Evolutionary conservation across 2,329 filamentous ascomycete genomes (phyloP), one percentile per base, ranked within the genome.

Genomic region (Verticillium albo-atrum): DNA sequence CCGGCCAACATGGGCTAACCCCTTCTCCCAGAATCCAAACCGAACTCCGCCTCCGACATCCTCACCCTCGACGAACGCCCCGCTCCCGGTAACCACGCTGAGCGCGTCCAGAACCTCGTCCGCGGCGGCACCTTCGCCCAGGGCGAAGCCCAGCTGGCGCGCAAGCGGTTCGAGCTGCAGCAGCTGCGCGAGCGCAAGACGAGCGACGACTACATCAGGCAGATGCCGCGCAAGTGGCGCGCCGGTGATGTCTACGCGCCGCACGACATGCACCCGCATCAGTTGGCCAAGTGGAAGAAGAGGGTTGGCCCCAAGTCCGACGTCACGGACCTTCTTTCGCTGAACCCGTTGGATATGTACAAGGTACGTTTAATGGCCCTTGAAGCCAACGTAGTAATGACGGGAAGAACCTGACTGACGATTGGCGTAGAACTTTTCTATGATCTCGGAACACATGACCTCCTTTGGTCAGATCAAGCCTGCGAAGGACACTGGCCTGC

Each of bases 371-470:
- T 62, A n/a, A 14, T 32, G 9, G 9, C 30, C 37, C 23, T 6
- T 14, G 14, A 25, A 10, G 10, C 7, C 4, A 12, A 27, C 23
- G 23, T 14, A 15, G 17, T 6, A 37, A 15, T 15, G 17, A 37
- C 10, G 42, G 14, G 9, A 25, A 9, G 25, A 4, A 14, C 20
- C 10, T 10, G 20, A 50, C 51, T 30, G 25, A 27, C 51, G 6
- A 17, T 28, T 28, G 55, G 62, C 56, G 23, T 68, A 97, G 92
- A 99, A 99, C 77, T 96, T 96, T 73, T 86, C 90, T 37, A 85
- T 99, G 62, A 89, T 98, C 75, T 90, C 90, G 32, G 92, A 97
- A 73, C 97, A 90, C 73, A 89, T 95, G 69, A 92, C 90, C 1
- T 77, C 88, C 12, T 90, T 91, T 77, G 95, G 94, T 56, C 86